phyloP scores from a whole-genome alignment of 495 filamentous ascomycete species.

The Xylaria intraflava region DNA sequence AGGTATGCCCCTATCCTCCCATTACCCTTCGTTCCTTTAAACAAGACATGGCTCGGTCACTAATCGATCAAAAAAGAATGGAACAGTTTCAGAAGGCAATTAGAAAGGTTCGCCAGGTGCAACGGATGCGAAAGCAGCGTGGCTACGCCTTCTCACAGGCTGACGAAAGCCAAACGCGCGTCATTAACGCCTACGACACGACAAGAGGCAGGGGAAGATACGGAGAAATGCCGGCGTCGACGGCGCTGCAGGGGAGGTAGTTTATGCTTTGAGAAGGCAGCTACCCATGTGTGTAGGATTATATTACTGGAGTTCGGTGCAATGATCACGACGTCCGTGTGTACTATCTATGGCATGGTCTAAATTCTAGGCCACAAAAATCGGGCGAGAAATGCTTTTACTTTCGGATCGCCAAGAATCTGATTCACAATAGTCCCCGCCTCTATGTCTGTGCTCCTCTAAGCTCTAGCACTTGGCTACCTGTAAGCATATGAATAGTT shows the following conservation, averaged over 20 bases:
- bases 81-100: slow-evolving; percentile 99
- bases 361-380: slow-evolving; percentile 4
- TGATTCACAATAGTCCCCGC: not conserved
- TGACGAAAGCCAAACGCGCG: slow-evolving; percentile 87
- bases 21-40: not conserved
- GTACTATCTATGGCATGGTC: slow-evolving; percentile 11
- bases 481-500: too few relatives aligned
- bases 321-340: slow-evolving; percentile 12
- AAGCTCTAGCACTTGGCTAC: too few relatives aligned
- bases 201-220: slow-evolving; percentile 85
- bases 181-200: slow-evolving; percentile 96
- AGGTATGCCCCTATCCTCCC: slow-evolving; percentile 45
- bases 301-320: slow-evolving; percentile 11
- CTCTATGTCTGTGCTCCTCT: not conserved
- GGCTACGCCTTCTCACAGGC: slow-evolving; percentile 98
- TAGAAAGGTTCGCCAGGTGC: slow-evolving; percentile 94
- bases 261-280: slow-evolving; percentile 4
- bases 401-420: not conserved
- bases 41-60: not conserved
- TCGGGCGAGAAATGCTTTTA: slow-evolving; percentile 6
- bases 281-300: slow-evolving; percentile 5
- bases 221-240: slow-evolving; percentile 87
- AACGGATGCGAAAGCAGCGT: slow-evolving; percentile 98
- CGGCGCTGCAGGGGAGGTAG: slow-evolving; percentile 28
- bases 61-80: slow-evolving; percentile 55